These are phyloP conservation scores for Taphrina confusa DNA, from an alignment of 1,139 yeast genomes.

Conservation along the genomic window DNA sequence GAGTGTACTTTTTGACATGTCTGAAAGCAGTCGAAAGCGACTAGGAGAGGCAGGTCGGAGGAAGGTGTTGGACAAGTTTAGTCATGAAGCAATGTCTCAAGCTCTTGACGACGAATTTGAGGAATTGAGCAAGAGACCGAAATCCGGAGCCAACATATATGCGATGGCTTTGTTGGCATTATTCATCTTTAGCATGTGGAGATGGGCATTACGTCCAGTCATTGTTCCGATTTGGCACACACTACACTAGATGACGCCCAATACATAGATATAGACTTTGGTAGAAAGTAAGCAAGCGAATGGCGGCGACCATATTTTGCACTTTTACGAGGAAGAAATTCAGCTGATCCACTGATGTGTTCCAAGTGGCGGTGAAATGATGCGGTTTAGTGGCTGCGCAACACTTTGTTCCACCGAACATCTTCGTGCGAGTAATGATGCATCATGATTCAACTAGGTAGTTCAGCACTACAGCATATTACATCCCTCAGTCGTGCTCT, in stretches of 20 bases:
- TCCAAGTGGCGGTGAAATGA: too few relatives aligned
- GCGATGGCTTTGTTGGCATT: slow-evolving; percentile 2
- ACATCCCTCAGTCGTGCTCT: neutral
- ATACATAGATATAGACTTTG: too few relatives aligned
- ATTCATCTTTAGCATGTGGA: slow-evolving; percentile 4
- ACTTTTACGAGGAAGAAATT: too few relatives aligned
- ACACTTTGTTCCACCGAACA: too few relatives aligned
- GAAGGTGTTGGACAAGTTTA: slow-evolving; percentile 58
- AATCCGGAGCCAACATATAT: neutral
- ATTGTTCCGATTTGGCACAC: neutral
- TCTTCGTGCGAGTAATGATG: too few relatives aligned
- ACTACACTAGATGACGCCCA: too few relatives aligned
- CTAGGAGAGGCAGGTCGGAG: slow-evolving; percentile 57
- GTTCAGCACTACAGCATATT: neutral
- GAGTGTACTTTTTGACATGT: slow-evolving; percentile 46
- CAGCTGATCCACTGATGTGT: too few relatives aligned
- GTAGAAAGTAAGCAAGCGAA: too few relatives aligned
- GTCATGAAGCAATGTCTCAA: slow-evolving; percentile 50
- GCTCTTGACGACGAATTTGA: slow-evolving; percentile 1
- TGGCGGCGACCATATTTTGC: too few relatives aligned
- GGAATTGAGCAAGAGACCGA: neutral
- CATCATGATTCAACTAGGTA: too few relatives aligned
- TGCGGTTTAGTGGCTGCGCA: too few relatives aligned
- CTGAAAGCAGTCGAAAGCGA: slow-evolving; percentile 44
- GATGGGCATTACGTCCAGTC: slow-evolving; percentile 2